phyloP scores from a whole-genome alignment of 768 basidiomycete genomes.

The Lactifluus subvellereus region DNA sequence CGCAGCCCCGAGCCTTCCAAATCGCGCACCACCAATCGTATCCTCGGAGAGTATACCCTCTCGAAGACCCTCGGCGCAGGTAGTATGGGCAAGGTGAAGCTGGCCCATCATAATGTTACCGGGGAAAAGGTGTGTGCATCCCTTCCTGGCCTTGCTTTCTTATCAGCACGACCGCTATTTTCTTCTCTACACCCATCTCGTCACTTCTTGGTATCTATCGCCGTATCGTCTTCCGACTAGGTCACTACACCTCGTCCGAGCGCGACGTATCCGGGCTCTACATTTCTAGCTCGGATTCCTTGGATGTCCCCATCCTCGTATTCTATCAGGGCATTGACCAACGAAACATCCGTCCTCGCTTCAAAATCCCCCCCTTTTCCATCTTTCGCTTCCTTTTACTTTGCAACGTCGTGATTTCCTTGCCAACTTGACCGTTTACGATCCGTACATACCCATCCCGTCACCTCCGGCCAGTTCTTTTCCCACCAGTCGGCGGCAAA shows the following conservation, averaged over 20 bases:
- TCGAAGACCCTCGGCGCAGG: constrained; percentile 97
- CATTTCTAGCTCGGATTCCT: neutral
- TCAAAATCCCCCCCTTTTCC: neutral
- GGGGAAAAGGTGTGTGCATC: constrained; percentile 77
- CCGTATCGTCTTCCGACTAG: neutral
- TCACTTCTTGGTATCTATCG: neutral
- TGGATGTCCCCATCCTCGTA: neutral
- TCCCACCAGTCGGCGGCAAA: neutral
- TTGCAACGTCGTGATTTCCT: neutral
- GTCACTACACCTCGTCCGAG: neutral
- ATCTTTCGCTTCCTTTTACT: neutral
- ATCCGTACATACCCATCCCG: neutral
- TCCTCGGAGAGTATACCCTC: constrained; percentile 91
- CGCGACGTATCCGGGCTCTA: neutral
- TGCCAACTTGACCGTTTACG: neutral
- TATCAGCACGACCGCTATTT: constrained; percentile 35
- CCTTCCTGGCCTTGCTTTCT: constrained; percentile 55
- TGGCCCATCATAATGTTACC: constrained; percentile 81
- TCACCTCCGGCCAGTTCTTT: neutral
- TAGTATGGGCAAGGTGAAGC: constrained; percentile 99
- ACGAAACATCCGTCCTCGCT: neutral
- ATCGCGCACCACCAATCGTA: constrained; percentile 39
- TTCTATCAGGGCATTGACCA: constrained; percentile 1
- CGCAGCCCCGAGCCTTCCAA: constrained; percentile 27
- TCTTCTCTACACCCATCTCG: neutral